Evolutionary conservation across 352 stramenopile species (phyloP).

Genomic region (Phytopythium delawarense): DNA sequence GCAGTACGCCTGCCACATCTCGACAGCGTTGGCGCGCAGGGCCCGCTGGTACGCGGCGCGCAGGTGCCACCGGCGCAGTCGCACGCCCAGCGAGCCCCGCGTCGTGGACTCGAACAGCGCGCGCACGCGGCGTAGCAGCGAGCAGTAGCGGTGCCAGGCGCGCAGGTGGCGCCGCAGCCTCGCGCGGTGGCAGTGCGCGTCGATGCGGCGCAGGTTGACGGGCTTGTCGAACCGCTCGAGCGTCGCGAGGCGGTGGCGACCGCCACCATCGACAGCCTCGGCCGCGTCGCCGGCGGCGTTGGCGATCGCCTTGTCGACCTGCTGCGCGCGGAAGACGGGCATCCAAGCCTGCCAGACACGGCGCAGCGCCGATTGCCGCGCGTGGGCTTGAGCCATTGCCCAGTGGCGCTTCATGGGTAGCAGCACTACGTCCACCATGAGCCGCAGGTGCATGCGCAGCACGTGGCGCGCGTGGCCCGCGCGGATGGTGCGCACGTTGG

Average conservation of each 20-base stretch:
- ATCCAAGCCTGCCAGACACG: constrained; percentile 40
- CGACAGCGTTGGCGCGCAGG: constrained; percentile 41
- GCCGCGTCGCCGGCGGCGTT: not conserved
- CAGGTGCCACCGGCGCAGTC: constrained; percentile 47
- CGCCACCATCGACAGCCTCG: not conserved
- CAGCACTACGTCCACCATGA: constrained; percentile 37
- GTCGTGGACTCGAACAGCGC: constrained; percentile 63
- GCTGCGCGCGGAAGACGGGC: constrained; percentile 33
- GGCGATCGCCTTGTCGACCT: constrained; percentile 47
- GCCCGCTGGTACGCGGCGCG: constrained; percentile 53
- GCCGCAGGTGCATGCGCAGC: constrained; percentile 47
- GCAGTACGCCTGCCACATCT: constrained; percentile 59
- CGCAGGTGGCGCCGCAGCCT: constrained; percentile 49
- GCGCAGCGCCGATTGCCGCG: constrained; percentile 25
- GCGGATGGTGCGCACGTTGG: constrained; percentile 62
- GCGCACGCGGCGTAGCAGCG: constrained; percentile 53
- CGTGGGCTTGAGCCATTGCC: constrained; percentile 27
- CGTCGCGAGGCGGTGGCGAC: constrained; percentile 26
- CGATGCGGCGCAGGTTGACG: constrained; percentile 68
- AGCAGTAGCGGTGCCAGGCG: constrained; percentile 43
- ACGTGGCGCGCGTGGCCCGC: constrained; percentile 22
- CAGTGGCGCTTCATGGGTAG: constrained; percentile 40
- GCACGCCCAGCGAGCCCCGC: constrained; percentile 26
- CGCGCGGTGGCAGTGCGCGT: constrained; percentile 51
- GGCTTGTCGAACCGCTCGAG: constrained; percentile 65